Evolutionary conservation across 495 filamentous ascomycete genomes (phyloP).

Genomic region (Neurospora terricola): DNA sequence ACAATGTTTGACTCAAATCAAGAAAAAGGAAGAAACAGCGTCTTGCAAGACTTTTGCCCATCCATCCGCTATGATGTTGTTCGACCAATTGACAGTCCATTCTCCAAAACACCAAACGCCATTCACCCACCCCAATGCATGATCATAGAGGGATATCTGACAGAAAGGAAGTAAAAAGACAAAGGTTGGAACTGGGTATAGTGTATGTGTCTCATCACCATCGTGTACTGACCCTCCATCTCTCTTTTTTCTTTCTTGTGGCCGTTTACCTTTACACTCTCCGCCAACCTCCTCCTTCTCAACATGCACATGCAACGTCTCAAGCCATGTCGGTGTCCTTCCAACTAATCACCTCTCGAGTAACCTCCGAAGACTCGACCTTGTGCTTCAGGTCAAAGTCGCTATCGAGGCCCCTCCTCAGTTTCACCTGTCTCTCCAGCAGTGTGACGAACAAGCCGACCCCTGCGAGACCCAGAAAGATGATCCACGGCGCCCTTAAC

Average conservation of each 20-base stretch:
- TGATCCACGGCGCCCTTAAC: slow-evolving; percentile 9
- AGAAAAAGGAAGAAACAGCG: background rate
- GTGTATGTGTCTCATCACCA: background rate
- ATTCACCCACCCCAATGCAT: background rate
- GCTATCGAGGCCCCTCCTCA: slow-evolving; percentile 25
- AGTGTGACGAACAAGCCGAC: slow-evolving; percentile 17
- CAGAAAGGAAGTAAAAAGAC: background rate
- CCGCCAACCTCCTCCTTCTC: background rate
- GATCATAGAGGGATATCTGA: background rate
- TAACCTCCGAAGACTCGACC: background rate
- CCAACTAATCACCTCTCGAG: background rate
- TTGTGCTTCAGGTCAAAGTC: slow-evolving; percentile 24
- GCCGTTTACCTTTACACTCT: background rate
- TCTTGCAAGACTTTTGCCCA: background rate
- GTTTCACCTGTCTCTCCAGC: slow-evolving; percentile 25
- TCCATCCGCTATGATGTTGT: background rate
- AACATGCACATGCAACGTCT: background rate
- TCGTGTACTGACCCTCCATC: background rate
- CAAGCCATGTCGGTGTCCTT: background rate
- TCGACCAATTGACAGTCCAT: background rate
- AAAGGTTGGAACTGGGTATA: background rate
- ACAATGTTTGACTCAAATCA: background rate
- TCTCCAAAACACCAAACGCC: background rate
- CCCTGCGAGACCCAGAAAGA: slow-evolving; percentile 9
- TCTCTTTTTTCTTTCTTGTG: background rate